A percentile compares a stretch with the other conserved stretches of the same genome.
These are phyloP conservation scores for Pyrenochaeta sp. DNA, from an alignment of 2,329 filamentous ascomycete genomes.

Conservation along the genomic window DNA sequence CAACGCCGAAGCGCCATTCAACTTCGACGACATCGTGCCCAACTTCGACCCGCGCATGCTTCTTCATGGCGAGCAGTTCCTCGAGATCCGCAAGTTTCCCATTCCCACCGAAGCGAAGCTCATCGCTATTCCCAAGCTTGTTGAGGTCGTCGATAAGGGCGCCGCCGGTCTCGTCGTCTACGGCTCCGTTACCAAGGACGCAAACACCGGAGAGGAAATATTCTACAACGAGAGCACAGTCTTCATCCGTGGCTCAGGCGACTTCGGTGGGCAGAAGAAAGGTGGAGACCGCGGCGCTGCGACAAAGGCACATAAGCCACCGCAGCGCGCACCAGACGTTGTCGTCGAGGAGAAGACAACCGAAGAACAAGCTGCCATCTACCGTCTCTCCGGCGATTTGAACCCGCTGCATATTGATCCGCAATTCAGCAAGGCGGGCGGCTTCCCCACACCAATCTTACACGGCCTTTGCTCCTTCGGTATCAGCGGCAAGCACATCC, in stretches of 20 bases:
- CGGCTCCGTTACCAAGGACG: slow-evolving; percentile 83
- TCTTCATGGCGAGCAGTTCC: slow-evolving; percentile 97
- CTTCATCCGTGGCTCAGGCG: slow-evolving; percentile 89
- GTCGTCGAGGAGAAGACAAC: slow-evolving; percentile 86
- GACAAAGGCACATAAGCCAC: slow-evolving; percentile 80
- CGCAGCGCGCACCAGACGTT: slow-evolving; percentile 77
- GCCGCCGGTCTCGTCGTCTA: slow-evolving; percentile 83
- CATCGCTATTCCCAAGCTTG: slow-evolving; percentile 77
- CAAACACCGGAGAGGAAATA: slow-evolving; percentile 83
- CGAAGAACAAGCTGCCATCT: slow-evolving; percentile 91
- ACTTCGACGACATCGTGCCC: slow-evolving; percentile 82
- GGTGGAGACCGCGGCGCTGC: slow-evolving; percentile 78
- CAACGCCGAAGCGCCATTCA: slow-evolving; percentile 81
- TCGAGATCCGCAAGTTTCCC: slow-evolving; percentile 91
- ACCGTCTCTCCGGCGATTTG: slow-evolving; percentile 91
- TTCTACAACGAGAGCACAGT: slow-evolving; percentile 98
- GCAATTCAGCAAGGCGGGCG: slow-evolving; percentile 90
- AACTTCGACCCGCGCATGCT: slow-evolving; percentile 99
- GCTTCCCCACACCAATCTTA: slow-evolving; percentile 92
- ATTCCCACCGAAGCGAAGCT: slow-evolving; percentile 85
- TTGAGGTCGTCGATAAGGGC: slow-evolving; percentile 97
- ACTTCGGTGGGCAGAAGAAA: slow-evolving; percentile 86
- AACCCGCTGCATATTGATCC: slow-evolving; percentile 98
- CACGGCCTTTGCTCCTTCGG: slow-evolving; percentile 98
- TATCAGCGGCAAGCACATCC: slow-evolving; percentile 87